These are phyloP conservation scores for Saccharomycopsis sp. DNA, from an alignment of 805 yeast genomes.

Conservation along the genomic window DNA sequence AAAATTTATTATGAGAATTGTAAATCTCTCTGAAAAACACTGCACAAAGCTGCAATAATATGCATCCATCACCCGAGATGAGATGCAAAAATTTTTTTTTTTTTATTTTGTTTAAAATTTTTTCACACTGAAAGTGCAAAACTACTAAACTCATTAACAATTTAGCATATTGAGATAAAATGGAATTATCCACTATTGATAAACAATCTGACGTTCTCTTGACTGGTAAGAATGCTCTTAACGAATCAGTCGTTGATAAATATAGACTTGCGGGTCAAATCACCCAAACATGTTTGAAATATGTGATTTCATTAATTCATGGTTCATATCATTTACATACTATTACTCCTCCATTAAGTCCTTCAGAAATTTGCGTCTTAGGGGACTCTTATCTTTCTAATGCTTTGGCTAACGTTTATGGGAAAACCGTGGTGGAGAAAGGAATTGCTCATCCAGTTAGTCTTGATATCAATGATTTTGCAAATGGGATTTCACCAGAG, in stretches of 20 bases:
- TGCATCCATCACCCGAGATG: neutral
- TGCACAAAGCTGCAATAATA: neutral
- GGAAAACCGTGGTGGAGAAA: constrained; percentile 62
- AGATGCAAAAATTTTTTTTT: neutral
- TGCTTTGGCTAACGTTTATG: constrained; percentile 51
- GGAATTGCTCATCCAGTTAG: constrained; percentile 92
- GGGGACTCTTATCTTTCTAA: constrained; percentile 68
- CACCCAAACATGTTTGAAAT: constrained; percentile 69
- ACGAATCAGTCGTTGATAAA: constrained; percentile 56
- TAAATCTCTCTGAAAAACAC: constrained; percentile 9
- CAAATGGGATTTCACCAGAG: constrained; percentile 80
- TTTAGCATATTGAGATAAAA: constrained; percentile 24
- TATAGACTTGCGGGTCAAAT: constrained; percentile 86
- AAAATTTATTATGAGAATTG: constrained; percentile 12
- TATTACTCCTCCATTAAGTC: constrained; percentile 34
- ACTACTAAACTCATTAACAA: neutral
- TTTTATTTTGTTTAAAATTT: neutral
- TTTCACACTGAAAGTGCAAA: too few relatives aligned
- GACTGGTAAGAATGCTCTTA: constrained; percentile 60
- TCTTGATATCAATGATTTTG: constrained; percentile 72
- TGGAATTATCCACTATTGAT: constrained; percentile 70
- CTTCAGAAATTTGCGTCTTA: constrained; percentile 66
- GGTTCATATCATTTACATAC: constrained; percentile 57
- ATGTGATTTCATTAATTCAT: constrained; percentile 56
- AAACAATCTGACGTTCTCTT: constrained; percentile 66